Evolutionary conservation across 1,284 basidiomycete genomes (phyloP).

Genomic region (Malassezia nana): DNA sequence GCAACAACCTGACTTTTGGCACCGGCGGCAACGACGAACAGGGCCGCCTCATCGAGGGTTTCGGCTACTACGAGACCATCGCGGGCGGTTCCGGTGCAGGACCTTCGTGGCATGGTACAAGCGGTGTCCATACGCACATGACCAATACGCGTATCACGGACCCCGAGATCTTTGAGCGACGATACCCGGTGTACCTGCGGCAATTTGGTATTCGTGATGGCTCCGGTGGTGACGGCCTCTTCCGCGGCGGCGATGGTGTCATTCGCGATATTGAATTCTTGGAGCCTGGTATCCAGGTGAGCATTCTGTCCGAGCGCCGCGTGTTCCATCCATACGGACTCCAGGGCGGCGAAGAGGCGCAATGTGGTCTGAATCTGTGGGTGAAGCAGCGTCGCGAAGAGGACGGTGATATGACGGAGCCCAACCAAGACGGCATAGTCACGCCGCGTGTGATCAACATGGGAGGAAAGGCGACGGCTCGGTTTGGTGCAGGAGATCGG

Average conservation of each 20-base stretch:
- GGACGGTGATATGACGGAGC: constrained; percentile 57
- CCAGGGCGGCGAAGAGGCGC: constrained; percentile 69
- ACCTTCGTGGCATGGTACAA: constrained; percentile 68
- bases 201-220: constrained; percentile 67
- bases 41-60: constrained; percentile 65
- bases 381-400: constrained; percentile 63
- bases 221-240: constrained; percentile 69
- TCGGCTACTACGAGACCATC: constrained; percentile 96
- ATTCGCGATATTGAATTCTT: constrained; percentile 78
- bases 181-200: constrained; percentile 76
- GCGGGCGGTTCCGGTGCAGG: constrained; percentile 85
- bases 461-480: constrained; percentile 78
- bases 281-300: constrained; percentile 66
- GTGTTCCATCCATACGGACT: constrained; percentile 82
- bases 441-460: constrained; percentile 65
- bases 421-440: constrained; percentile 29
- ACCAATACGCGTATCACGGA: constrained; percentile 72
- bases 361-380: constrained; percentile 77
- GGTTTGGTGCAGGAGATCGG: constrained; percentile 73
- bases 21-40: constrained; percentile 72
- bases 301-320: constrained; percentile 75
- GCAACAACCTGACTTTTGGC: constrained; percentile 82
- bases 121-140: constrained; percentile 58
- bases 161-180: constrained; percentile 79
- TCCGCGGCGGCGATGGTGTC: constrained; percentile 75